Conservation (phyloP, 108 stramenopile species). For the Fragilariopsis cylindrus region DNA sequence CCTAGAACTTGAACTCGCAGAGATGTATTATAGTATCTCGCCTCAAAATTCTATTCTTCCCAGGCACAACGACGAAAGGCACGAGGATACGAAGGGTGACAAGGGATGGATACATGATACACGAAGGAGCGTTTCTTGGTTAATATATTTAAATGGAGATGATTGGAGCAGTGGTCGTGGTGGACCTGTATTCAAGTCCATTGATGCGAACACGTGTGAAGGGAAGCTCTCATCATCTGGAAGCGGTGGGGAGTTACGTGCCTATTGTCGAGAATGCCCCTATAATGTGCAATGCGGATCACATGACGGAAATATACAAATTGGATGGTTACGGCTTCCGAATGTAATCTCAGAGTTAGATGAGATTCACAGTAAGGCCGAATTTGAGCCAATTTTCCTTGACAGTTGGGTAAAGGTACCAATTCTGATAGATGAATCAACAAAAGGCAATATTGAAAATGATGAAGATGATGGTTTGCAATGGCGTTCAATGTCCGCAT, state of each 20-base stretch:
- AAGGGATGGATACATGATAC: constrained; percentile 57
- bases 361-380: neutral
- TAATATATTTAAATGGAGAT: constrained; percentile 64
- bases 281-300: constrained; percentile 1
- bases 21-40: constrained; percentile 15
- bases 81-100: constrained; percentile 68
- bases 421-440: neutral
- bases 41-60: constrained; percentile 7
- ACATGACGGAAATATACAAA: constrained; percentile 59
- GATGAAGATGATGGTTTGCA: constrained; percentile 8
- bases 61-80: constrained; percentile 60
- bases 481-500: constrained; percentile 27
- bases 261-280: neutral
- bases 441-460: neutral
- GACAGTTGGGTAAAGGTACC: constrained; percentile 8
- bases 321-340: constrained; percentile 42
- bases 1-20: neutral
- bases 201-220: neutral
- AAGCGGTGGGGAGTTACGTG: constrained; percentile 2
- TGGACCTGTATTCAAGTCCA: constrained; percentile 17
- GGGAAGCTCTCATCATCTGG: neutral
- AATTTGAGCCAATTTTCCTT: constrained; percentile 4
- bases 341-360: neutral
- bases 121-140: constrained; percentile 59
- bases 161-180: constrained; percentile 47